These are phyloP conservation scores for Pythium oligandrum DNA, from an alignment of 352 stramenopile genomes.

Conservation along the genomic window DNA sequence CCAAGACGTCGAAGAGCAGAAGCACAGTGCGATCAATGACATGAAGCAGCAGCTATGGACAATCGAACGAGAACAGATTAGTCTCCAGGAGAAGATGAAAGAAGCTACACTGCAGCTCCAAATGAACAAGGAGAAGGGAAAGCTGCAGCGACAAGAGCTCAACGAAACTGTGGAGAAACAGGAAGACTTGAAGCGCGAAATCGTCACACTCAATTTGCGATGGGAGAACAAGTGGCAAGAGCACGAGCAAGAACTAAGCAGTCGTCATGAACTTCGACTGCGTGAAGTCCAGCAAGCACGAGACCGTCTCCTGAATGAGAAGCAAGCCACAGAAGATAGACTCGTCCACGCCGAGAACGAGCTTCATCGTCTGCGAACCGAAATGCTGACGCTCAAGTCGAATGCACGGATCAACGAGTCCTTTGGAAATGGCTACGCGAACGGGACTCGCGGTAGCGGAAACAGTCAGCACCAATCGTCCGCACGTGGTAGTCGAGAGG, in stretches of 20 bases:
- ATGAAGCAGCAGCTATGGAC: conserved; percentile 54
- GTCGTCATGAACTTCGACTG: conserved; percentile 37
- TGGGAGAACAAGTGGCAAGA: conserved; percentile 71
- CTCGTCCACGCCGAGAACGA: conserved; percentile 61
- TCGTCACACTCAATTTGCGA: conserved; percentile 53
- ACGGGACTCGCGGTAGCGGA: too few relatives aligned
- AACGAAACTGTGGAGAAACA: conserved; percentile 45
- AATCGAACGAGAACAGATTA: conserved; percentile 33
- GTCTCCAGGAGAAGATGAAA: conserved; percentile 45
- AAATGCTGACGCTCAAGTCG: conserved; percentile 40
- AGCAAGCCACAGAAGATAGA: conserved; percentile 51
- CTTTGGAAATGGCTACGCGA: conserved; percentile 23
- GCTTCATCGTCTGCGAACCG: conserved; percentile 41
- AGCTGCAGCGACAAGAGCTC: conserved; percentile 49
- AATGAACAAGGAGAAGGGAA: conserved; percentile 59
- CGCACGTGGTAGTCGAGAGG: conserved; percentile 7
- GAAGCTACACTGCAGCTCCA: conserved; percentile 37
- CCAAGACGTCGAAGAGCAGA: conserved; percentile 56
- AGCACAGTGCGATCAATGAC: conserved; percentile 29
- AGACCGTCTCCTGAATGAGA: conserved; percentile 48
- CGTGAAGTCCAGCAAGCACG: conserved; percentile 53
- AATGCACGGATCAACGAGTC: conserved; percentile 41
- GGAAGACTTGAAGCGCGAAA: conserved; percentile 60
- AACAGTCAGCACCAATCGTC: not conserved
- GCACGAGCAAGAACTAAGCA: conserved; percentile 46